Evolutionary conservation across 2,329 filamentous ascomycete genomes (phyloP).

Genomic region (Arthrobotrys pseudoclavata): DNA sequence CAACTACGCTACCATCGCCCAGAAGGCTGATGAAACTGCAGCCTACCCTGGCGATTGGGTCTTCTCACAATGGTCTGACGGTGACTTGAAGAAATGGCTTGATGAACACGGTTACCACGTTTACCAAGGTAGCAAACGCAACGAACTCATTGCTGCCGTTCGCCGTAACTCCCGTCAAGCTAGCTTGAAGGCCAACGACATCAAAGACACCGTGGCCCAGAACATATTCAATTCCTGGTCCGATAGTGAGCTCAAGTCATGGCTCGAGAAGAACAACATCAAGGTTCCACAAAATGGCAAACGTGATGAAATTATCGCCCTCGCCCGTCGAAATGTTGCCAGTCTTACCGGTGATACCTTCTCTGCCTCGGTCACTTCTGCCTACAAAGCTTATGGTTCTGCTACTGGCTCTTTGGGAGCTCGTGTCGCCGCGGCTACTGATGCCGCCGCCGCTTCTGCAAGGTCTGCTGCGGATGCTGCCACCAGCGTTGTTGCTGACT

Average conservation of each 20-base stretch:
- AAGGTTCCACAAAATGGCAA: slow-evolving; percentile 92
- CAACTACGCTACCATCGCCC: slow-evolving; percentile 83
- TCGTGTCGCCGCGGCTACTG: slow-evolving; percentile 53
- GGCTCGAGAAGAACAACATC: slow-evolving; percentile 90
- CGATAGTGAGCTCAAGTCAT: slow-evolving; percentile 90
- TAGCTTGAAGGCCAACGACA: slow-evolving; percentile 77
- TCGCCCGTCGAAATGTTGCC: slow-evolving; percentile 88
- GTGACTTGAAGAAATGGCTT: slow-evolving; percentile 76
- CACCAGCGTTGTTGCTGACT: slow-evolving; percentile 71
- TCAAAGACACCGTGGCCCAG: slow-evolving; percentile 82
- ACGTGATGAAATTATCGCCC: slow-evolving; percentile 87
- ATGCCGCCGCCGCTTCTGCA: slow-evolving; percentile 59
- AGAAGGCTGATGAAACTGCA: slow-evolving; percentile 80
- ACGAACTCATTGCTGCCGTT: slow-evolving; percentile 88
- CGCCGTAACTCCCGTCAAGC: slow-evolving; percentile 90
- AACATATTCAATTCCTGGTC: slow-evolving; percentile 90
- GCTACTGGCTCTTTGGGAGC: slow-evolving; percentile 65
- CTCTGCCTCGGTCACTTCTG: slow-evolving; percentile 65
- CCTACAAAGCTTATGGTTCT: slow-evolving; percentile 66
- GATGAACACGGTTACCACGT: slow-evolving; percentile 87
- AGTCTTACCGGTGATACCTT: slow-evolving; percentile 77
- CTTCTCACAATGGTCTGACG: slow-evolving; percentile 78
- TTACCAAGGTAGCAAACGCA: slow-evolving; percentile 85
- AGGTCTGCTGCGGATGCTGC: slow-evolving; percentile 70
- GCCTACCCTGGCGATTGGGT: slow-evolving; percentile 97